Base-by-base conservation (phyloP, 805 yeast genomes). In the Yarrowia porcina region DNA sequence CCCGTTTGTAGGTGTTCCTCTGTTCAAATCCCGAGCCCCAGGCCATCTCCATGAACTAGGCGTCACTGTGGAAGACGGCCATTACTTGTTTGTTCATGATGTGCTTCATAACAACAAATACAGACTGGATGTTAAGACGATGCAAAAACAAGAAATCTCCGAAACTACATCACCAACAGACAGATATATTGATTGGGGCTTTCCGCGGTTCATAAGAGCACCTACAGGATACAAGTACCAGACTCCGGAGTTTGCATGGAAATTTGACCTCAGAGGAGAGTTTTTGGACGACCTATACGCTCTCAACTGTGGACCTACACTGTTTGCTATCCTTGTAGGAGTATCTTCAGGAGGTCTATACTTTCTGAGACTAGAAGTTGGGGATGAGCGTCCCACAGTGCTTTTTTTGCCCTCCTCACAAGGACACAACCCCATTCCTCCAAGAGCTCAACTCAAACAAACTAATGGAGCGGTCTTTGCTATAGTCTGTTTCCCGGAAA, bases 401-500 rank as follows among this genome's bases (percentile, higher is more conserved):
- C 30, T 49, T 1, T 49, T 49, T n/a, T 23, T 49, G 15, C 57
- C 57, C 3, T n/a, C 41, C 1, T 2, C 11, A 2, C 17, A 49
- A 11, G 10, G 41, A 4, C 39, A 32, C 23, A 49, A 32, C 11
- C 57, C 57, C 33, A 49, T 49, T 33, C 57, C 41, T 33, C 52
- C 52, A 32, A 32, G 56, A 33, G 56, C 39, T 4, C 56, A 49
- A 12, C 39, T 49, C 10, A 39, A 49, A 3, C 39, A 49, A 20
- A 33, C 39, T 4, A 32, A 49, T 15, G 56, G 56, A 32, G 56
- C 56, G 1, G 56, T 49, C 1, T 49, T 49, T 21, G 56, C 56
- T 2, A 49, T 39, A 6, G 56, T 49, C 11, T 32, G 56, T 13
- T 49, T 13, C 7, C 52, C 52, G 1, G 56, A 33, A 6, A 33